Evolutionary conservation across 768 basidiomycete species (phyloP).

Genomic region (Tricholoma saponaceum): DNA sequence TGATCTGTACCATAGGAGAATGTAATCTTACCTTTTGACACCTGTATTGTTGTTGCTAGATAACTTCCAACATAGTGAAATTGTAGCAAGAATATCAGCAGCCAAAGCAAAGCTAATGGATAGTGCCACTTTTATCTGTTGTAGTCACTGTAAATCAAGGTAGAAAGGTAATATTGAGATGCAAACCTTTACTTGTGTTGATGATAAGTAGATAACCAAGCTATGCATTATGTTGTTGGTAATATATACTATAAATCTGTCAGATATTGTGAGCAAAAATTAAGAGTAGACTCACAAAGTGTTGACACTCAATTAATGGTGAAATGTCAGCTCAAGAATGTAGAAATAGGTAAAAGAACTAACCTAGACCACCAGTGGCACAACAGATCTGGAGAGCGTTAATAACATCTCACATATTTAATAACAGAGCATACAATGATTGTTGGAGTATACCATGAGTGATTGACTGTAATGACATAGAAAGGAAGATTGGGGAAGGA

Average conservation of each 20-base stretch:
- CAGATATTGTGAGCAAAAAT: background rate
- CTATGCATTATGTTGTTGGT: background rate
- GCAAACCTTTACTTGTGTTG: background rate
- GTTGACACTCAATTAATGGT: background rate
- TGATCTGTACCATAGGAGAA: background rate
- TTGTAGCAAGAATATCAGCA: background rate
- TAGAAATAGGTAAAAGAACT: background rate
- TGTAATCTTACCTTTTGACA: background rate
- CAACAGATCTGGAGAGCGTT: background rate
- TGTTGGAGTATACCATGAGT: background rate
- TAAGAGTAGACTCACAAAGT: background rate
- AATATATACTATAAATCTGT: background rate
- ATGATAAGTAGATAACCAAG: background rate
- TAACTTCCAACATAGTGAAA: background rate
- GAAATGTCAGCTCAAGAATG: background rate
- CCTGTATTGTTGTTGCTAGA: background rate
- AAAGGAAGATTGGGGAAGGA: background rate
- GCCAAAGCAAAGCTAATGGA: background rate
- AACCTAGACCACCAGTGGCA: background rate
- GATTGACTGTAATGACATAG: background rate
- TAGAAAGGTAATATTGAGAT: background rate
- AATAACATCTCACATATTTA: background rate
- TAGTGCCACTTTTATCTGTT: background rate
- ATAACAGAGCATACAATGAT: background rate
- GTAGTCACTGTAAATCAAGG: background rate